These are phyloP conservation scores for Kodamaea lidongshanica DNA, from an alignment of 805 yeast genomes.

Conservation along the genomic window DNA sequence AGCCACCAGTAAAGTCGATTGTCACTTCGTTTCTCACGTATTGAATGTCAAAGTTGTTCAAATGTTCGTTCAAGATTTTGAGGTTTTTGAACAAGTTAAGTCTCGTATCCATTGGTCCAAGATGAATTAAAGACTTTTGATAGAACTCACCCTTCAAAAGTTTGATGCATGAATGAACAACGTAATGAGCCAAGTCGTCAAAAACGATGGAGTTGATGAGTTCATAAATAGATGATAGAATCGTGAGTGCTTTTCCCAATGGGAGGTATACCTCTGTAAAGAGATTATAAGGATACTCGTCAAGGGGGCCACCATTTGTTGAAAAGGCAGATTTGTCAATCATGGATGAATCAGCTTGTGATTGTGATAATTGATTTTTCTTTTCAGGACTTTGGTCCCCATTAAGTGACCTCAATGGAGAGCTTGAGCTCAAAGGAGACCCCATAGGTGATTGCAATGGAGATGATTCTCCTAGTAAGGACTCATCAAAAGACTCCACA, in stretches of 20 bases:
- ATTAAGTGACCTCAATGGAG: too few relatives aligned
- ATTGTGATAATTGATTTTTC: slow-evolving; percentile 1
- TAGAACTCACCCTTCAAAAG: slow-evolving; percentile 53
- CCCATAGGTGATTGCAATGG: too few relatives aligned
- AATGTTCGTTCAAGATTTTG: slow-evolving; percentile 60
- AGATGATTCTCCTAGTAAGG: too few relatives aligned
- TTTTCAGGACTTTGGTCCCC: slow-evolving; percentile 6
- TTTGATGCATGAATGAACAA: slow-evolving; percentile 69
- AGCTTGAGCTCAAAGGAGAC: too few relatives aligned
- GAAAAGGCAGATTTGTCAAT: slow-evolving; percentile 8
- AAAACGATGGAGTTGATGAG: slow-evolving; percentile 71
- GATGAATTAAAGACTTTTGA: slow-evolving; percentile 35
- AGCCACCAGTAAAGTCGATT: slow-evolving; percentile 72
- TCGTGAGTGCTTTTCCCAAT: slow-evolving; percentile 56
- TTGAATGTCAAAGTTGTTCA: slow-evolving; percentile 74
- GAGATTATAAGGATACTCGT: slow-evolving; percentile 33
- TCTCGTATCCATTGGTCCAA: slow-evolving; percentile 53
- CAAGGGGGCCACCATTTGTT: slow-evolving; percentile 14
- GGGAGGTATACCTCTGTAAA: slow-evolving; percentile 62
- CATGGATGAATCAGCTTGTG: too few relatives aligned
- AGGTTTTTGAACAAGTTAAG: slow-evolving; percentile 69
- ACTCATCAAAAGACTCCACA: too few relatives aligned
- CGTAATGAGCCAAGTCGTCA: slow-evolving; percentile 83
- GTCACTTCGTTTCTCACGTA: slow-evolving; percentile 64
- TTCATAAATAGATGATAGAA: slow-evolving; percentile 74